Percentiles rank a stretch among this genome's conserved stretches.
These are phyloP conservation scores for Pulveroboletus sp. DNA, from an alignment of 768 basidiomycete species.

Conservation along the genomic window DNA sequence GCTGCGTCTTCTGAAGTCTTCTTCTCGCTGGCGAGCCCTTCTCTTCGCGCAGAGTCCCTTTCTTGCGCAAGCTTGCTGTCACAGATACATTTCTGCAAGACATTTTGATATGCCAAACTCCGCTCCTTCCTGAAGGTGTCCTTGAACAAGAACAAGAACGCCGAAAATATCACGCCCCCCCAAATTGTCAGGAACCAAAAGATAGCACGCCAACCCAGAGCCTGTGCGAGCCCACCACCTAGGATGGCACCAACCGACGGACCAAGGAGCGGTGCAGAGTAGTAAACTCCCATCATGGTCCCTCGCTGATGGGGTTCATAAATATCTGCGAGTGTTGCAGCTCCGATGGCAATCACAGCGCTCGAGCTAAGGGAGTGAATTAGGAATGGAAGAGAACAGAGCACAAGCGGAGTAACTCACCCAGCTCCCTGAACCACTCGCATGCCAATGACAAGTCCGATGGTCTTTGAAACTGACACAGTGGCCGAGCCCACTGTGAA, in stretches of 20 bases:
- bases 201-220: constrained; percentile 72
- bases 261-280: constrained; percentile 74
- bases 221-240: constrained; percentile 65
- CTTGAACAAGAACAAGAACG: constrained; percentile 67
- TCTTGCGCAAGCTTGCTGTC: constrained; percentile 16
- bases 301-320: constrained; percentile 74
- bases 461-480: constrained; percentile 52
- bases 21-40: constrained; percentile 10
- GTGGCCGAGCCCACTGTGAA: constrained; percentile 55
- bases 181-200: constrained; percentile 81
- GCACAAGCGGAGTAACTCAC: constrained; percentile 28
- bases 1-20: not conserved
- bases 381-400: not conserved
- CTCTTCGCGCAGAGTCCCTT: constrained; percentile 1
- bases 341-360: constrained; percentile 66
- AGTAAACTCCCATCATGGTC: constrained; percentile 77
- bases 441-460: constrained; percentile 61
- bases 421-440: constrained; percentile 62
- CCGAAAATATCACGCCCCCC: constrained; percentile 47
- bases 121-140: constrained; percentile 86
- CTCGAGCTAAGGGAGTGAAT: constrained; percentile 41
- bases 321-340: constrained; percentile 72
- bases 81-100: constrained; percentile 43
- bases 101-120: constrained; percentile 72
- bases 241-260: constrained; percentile 64